phyloP scores from a whole-genome alignment of 352 stramenopile species.

The Blastocystis hominis region DNA sequence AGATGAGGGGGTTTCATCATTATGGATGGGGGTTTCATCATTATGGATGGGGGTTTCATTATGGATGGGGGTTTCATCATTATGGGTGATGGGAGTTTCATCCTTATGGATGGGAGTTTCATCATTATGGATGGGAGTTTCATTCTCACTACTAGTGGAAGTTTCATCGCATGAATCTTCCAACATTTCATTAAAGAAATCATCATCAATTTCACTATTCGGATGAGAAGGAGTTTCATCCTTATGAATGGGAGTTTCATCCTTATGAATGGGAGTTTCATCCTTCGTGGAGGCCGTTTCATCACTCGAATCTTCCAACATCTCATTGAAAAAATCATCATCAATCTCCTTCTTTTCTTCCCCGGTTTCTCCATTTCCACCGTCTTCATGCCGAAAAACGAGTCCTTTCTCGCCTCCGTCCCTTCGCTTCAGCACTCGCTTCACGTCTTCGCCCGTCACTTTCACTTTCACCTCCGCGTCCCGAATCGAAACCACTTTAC shows the following conservation, averaged over 20 bases:
- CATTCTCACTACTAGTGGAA: neutral
- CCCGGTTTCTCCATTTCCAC: neutral
- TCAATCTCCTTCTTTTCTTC: neutral
- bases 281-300: neutral
- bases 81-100: neutral
- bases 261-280: slow-evolving; percentile 5
- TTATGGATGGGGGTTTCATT: too few relatives aligned
- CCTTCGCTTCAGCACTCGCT: neutral
- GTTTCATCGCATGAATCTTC: neutral
- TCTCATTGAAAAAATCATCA: slow-evolving; percentile 8
- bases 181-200: neutral
- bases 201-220: neutral
- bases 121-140: neutral
- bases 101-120: neutral
- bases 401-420: neutral
- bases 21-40: neutral
- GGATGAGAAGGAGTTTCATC: neutral
- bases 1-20: neutral
- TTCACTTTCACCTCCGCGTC: neutral
- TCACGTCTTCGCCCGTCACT: neutral
- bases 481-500: neutral
- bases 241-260: neutral
- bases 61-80: neutral
- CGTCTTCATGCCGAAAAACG: neutral
- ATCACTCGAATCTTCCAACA: neutral